phyloP scores from a whole-genome alignment of 441 rosid genomes.

The Gossypium aridum region DNA sequence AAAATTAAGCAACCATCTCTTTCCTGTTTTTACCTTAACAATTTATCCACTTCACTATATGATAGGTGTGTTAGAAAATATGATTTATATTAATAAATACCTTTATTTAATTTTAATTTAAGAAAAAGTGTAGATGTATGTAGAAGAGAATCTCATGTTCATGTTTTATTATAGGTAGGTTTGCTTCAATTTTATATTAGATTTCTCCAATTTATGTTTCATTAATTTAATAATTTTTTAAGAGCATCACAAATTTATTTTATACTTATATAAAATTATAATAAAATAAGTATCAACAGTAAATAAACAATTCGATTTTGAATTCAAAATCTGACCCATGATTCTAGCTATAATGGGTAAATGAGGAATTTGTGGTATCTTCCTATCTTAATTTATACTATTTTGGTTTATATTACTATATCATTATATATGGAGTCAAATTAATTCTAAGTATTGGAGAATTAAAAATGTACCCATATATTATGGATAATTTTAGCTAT shows the following conservation, averaged over 20 bases:
- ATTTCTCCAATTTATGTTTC: neutral
- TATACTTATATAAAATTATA: too few species aligned
- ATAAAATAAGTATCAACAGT: too few species aligned
- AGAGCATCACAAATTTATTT: neutral
- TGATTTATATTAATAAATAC: neutral
- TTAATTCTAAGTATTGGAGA: neutral
- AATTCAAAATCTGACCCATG: too few species aligned
- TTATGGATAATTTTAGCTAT: too few species aligned
- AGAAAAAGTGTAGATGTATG: neutral
- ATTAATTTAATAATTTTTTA: neutral
- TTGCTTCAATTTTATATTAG: neutral
- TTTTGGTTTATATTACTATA: neutral
- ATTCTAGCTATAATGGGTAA: neutral
- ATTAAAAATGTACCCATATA: too few species aligned
- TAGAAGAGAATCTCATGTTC: neutral
- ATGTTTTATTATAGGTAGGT: neutral
- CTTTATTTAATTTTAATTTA: neutral
- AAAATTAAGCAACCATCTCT: neutral
- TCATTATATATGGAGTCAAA: neutral
- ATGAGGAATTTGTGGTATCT: neutral
- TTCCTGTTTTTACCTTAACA: neutral
- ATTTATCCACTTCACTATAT: neutral
- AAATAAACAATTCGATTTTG: too few species aligned
- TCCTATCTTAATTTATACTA: neutral
- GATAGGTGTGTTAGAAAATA: neutral